Conservation (phyloP, 1,284 basidiomycete species). For the Inonotus hispidus region DNA sequence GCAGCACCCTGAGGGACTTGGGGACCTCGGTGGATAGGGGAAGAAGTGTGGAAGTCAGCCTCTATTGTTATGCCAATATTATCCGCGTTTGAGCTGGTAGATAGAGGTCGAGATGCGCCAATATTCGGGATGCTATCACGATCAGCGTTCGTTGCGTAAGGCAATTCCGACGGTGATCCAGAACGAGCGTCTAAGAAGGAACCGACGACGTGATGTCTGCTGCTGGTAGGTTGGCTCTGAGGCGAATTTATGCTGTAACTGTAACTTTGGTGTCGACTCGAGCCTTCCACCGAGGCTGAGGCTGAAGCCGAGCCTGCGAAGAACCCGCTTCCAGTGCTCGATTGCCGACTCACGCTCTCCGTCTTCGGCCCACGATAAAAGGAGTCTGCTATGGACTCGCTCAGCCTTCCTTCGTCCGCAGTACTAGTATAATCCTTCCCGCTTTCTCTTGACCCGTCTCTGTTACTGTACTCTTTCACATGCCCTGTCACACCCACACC, state of each 20-base stretch:
- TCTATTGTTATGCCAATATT: not conserved
- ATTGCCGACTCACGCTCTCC: slow-evolving; percentile 8
- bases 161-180: slow-evolving; percentile 4
- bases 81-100: not conserved
- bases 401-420: slow-evolving; percentile 9
- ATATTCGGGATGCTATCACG: slow-evolving; percentile 5
- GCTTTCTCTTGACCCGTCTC: slow-evolving; percentile 3
- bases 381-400: slow-evolving; percentile 11
- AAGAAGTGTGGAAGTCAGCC: not conserved
- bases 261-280: slow-evolving; percentile 10
- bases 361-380: slow-evolving; percentile 9
- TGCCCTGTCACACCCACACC: not conserved
- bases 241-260: not conserved
- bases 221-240: slow-evolving; percentile 9
- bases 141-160: not conserved
- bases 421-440: not conserved
- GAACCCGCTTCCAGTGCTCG: slow-evolving; percentile 16
- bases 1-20: not conserved
- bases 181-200: slow-evolving; percentile 1
- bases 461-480: not conserved
- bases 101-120: not conserved
- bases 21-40: too few relatives aligned
- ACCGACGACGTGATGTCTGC: slow-evolving; percentile 7
- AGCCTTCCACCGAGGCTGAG: slow-evolving; percentile 12
- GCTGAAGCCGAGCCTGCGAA: slow-evolving; percentile 14